These are phyloP conservation scores for Pezicula rhizophila DNA, from an alignment of 2,329 filamentous ascomycete species.

Conservation along the genomic window DNA sequence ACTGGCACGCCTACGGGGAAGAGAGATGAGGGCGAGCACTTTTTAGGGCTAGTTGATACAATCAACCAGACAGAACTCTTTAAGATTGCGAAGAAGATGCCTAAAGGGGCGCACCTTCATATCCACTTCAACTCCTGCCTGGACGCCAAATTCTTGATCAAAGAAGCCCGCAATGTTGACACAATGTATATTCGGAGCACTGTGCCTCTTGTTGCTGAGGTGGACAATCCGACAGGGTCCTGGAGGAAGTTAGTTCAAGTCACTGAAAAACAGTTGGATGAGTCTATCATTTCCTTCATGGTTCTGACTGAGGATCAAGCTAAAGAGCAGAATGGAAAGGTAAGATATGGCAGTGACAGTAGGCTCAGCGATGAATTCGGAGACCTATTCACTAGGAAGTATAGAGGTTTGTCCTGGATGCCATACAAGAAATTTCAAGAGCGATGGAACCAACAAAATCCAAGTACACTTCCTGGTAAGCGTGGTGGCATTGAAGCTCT, in stretches of 20 bases:
- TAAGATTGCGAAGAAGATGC: conserved; percentile 50
- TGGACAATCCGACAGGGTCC: conserved; percentile 13
- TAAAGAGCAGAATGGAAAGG: conserved; percentile 14
- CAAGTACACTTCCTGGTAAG: neutral
- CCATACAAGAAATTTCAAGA: conserved; percentile 36
- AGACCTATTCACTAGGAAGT: conserved; percentile 43
- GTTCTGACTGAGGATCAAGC: conserved; percentile 20
- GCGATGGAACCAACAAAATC: conserved; percentile 17
- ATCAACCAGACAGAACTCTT: conserved; percentile 53
- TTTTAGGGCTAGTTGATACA: conserved; percentile 47
- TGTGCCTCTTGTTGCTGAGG: conserved; percentile 34
- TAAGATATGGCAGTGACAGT: too few species aligned
- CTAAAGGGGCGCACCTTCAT: conserved; percentile 69
- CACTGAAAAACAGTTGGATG: conserved; percentile 26
- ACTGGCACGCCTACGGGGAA: conserved; percentile 15
- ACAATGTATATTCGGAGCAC: conserved; percentile 67
- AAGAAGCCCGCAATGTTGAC: conserved; percentile 44
- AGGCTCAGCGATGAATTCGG: conserved; percentile 21
- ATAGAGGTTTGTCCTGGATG: conserved; percentile 37
- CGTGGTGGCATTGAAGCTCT: conserved; percentile 24
- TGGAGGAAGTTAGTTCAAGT: conserved; percentile 54
- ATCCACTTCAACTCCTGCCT: conserved; percentile 76
- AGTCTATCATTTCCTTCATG: conserved; percentile 24
- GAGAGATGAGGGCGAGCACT: conserved; percentile 43
- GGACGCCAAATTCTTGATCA: conserved; percentile 52